Evolutionary conservation across 2,329 filamentous ascomycete genomes (phyloP).

Genomic region (Polychaeton citri): DNA sequence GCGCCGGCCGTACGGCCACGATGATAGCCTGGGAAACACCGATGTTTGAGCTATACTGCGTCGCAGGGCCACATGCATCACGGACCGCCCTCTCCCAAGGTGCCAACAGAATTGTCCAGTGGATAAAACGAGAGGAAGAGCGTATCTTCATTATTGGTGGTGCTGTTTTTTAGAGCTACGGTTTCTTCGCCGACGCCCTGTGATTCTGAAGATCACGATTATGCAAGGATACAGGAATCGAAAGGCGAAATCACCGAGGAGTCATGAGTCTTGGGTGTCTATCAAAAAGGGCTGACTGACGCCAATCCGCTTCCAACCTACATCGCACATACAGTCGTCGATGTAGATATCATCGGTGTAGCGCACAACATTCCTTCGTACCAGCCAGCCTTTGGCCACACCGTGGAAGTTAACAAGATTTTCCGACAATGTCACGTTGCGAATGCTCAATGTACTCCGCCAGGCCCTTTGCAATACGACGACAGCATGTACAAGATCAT

Average conservation of each 20-base stretch:
- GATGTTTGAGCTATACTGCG: constrained; percentile 84
- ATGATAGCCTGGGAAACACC: constrained; percentile 85
- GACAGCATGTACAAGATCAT: constrained; percentile 28
- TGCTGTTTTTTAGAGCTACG: constrained; percentile 70
- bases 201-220: too few species aligned
- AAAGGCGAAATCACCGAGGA: too few species aligned
- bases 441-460: constrained; percentile 23
- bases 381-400: constrained; percentile 28
- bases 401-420: constrained; percentile 30
- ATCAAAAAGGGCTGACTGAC: too few species aligned
- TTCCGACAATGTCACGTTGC: constrained; percentile 22
- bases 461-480: constrained; percentile 32
- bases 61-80: constrained; percentile 60
- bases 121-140: constrained; percentile 85
- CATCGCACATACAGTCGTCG: too few species aligned
- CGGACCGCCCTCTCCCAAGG: constrained; percentile 62
- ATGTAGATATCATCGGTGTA: too few species aligned
- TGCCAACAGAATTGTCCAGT: constrained; percentile 80
- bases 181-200: too few species aligned
- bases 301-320: too few species aligned
- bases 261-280: too few species aligned
- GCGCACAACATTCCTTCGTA: constrained; percentile 20
- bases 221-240: too few species aligned
- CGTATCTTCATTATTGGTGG: constrained; percentile 93
- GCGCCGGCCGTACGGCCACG: constrained; percentile 58